Conservation (phyloP, 2,329 filamentous ascomycete genomes). For the Xylaria sp. region DNA sequence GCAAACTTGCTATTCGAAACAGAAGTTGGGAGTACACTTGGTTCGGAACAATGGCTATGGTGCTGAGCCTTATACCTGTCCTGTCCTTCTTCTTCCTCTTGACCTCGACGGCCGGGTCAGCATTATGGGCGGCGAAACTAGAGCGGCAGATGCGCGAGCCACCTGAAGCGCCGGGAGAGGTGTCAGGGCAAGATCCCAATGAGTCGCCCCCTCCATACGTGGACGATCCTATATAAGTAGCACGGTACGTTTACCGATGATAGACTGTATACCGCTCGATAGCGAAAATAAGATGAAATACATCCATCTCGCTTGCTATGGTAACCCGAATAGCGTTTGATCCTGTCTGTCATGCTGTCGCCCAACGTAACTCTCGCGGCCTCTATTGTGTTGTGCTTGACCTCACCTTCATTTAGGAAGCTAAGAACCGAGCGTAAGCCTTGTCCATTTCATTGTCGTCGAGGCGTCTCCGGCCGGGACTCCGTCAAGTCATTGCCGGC, state of each 20-base stretch:
- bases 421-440: neutral
- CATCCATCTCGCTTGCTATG: constrained; percentile 2
- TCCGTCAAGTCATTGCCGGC: neutral
- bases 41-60: constrained; percentile 88
- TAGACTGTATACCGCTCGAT: neutral
- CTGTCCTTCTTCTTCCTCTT: constrained; percentile 95
- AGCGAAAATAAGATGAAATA: constrained; percentile 6
- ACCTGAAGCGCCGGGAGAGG: constrained; percentile 29
- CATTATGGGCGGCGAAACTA: constrained; percentile 84
- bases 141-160: constrained; percentile 65
- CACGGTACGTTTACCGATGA: neutral
- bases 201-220: constrained; percentile 54
- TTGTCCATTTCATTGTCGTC: neutral
- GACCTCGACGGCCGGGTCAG: constrained; percentile 85
- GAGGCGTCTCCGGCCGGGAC: neutral
- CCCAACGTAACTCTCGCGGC: neutral
- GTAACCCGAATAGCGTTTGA: neutral
- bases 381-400: neutral
- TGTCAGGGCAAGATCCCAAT: constrained; percentile 44
- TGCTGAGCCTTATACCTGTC: constrained; percentile 87
- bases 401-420: neutral
- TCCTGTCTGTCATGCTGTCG: neutral
- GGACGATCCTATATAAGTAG: constrained; percentile 51
- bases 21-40: constrained; percentile 87
- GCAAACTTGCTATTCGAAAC: constrained; percentile 74